These are phyloP conservation scores for Darksidea phi DNA, from an alignment of 495 filamentous ascomycete genomes.

Conservation along the genomic window DNA sequence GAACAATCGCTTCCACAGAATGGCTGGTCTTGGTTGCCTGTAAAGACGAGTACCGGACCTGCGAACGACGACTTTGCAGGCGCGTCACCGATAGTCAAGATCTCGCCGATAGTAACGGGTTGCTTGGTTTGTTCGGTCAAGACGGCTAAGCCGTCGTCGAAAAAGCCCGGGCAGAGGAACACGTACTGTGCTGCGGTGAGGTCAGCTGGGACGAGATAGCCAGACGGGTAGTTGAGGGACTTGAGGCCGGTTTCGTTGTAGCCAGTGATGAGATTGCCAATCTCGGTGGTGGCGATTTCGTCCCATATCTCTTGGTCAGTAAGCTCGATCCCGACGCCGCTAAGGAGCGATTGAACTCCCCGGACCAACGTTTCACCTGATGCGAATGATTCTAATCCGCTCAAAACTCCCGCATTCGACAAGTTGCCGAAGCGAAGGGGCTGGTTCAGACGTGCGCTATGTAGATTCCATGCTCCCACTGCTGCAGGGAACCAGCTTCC, in stretches of 20 bases:
- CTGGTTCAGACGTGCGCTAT: constrained; percentile 52
- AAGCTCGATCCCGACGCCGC: constrained; percentile 7
- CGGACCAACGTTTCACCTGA: constrained; percentile 3
- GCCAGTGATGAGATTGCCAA: constrained; percentile 31
- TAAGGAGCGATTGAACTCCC: constrained; percentile 7
- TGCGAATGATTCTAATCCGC: background rate
- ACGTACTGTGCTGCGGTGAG: constrained; percentile 42
- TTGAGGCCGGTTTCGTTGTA: constrained; percentile 11
- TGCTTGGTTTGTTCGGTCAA: constrained; percentile 49
- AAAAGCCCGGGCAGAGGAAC: constrained; percentile 51
- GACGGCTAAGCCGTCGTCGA: constrained; percentile 49
- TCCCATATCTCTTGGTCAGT: constrained; percentile 18
- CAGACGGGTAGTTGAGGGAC: constrained; percentile 40
- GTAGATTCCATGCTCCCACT: constrained; percentile 39
- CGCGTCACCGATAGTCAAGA: constrained; percentile 45
- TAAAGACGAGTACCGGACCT: constrained; percentile 52
- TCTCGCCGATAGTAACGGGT: constrained; percentile 53
- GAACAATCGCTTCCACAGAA: constrained; percentile 57
- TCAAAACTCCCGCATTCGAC: constrained; percentile 2
- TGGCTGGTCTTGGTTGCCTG: constrained; percentile 50
- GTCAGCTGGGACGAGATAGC: constrained; percentile 51
- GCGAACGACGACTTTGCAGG: constrained; percentile 42
- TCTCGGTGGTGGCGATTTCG: constrained; percentile 32
- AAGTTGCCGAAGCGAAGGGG: constrained; percentile 44
- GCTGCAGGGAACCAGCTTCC: constrained; percentile 42